These are phyloP conservation scores for Yamadazyma philogaea DNA, from an alignment of 805 yeast genomes.

Conservation along the genomic window DNA sequence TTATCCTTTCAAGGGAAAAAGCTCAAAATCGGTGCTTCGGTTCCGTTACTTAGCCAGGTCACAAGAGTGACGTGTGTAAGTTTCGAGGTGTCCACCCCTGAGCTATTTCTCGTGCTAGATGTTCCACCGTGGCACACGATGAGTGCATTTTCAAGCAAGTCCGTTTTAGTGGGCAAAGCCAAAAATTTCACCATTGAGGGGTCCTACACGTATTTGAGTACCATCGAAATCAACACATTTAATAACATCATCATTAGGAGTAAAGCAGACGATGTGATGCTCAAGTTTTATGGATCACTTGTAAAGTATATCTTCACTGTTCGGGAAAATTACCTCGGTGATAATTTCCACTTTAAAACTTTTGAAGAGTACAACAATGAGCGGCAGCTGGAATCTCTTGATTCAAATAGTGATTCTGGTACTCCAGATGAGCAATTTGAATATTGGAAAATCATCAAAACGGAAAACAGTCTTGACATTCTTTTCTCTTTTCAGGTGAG, in stretches of 20 bases:
- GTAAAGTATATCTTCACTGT: slow-evolving; percentile 71
- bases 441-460: slow-evolving; percentile 41
- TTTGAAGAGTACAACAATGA: slow-evolving; percentile 68
- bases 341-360: slow-evolving; percentile 75
- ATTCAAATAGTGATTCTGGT: not conserved
- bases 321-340: slow-evolving; percentile 90
- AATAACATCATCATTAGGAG: slow-evolving; percentile 69
- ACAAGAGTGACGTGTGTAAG: slow-evolving; percentile 50
- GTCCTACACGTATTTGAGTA: slow-evolving; percentile 57
- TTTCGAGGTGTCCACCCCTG: slow-evolving; percentile 53
- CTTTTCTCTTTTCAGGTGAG: slow-evolving; percentile 67
- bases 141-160: slow-evolving; percentile 59
- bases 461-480: slow-evolving; percentile 74
- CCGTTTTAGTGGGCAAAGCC: slow-evolving; percentile 65
- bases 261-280: slow-evolving; percentile 60
- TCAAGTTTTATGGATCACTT: slow-evolving; percentile 77
- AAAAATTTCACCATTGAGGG: slow-evolving; percentile 61
- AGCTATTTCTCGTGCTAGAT: slow-evolving; percentile 59
- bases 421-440: slow-evolving; percentile 19
- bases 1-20: slow-evolving; percentile 67
- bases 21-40: slow-evolving; percentile 42
- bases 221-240: slow-evolving; percentile 60
- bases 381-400: not conserved
- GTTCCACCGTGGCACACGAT: slow-evolving; percentile 94
- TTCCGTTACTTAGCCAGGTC: slow-evolving; percentile 61